Evolutionary conservation across 2,329 filamentous ascomycete genomes (phyloP), one percentile per base, ranked within the genome.

Genomic region (Cercospora sp.): DNA sequence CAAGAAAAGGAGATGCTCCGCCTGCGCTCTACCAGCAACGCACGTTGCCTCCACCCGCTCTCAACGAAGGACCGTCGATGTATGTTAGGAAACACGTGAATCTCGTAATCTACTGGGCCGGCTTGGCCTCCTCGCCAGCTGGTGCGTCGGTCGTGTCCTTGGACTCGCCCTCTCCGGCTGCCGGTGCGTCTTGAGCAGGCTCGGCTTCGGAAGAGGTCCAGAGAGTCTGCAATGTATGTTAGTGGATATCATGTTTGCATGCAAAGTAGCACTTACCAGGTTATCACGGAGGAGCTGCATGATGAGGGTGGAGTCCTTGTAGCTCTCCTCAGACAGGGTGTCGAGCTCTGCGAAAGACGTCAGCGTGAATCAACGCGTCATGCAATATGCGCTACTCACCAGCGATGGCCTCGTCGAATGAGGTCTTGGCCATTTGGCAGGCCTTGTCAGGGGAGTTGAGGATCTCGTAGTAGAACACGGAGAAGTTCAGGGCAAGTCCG

Each of bases 391-490:
- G 26, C 37, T 51, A 85, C 85, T 73, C 81, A 89, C 87, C 88
- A 78, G 94, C 94, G 88, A 97, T 97, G 75, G 94, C 94, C 84
- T 98, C 94, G 79, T 97, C 93, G 80, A 97, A 97, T 68, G 92
- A 92, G 82, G 94, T 92, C 89, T 97, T 97, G 83, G 93, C 94
- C 76, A 97, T 90, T 83, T 97, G 94, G 90, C 94, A 97, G 80
- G 94, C 94, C 86, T 96, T 94, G 82, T 98, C 95, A 73, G 94
- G 94, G 53, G 94, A 93, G 88, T 98, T 99, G 79, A 98, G 88
- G 82, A 98, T 99, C 89, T 99, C 92, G 83, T 99, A 99, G 90
- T 98, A 98, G 88, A 97, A 98, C 79, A 97, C 94, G 74, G 94
- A 97, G 88, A 96, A 96, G 90, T 97, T 97, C 75, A 97, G 88